phyloP scores from a whole-genome alignment of 148 eudicot species.

The Diospyros lotus region DNA sequence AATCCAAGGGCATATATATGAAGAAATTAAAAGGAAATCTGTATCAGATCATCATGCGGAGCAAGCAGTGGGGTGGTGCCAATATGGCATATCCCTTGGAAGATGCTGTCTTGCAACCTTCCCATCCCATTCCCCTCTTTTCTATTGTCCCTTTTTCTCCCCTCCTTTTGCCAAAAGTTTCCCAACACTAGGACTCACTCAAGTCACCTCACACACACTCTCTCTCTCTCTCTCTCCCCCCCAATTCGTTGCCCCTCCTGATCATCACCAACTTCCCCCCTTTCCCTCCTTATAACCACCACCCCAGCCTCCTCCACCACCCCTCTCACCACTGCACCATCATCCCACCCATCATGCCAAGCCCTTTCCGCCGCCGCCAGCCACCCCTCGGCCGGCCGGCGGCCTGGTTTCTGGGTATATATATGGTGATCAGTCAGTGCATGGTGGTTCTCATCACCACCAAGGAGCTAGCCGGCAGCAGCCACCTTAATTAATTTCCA shows the following conservation, averaged over 20 bases:
- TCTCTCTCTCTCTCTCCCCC: no score
- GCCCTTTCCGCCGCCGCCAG: background rate
- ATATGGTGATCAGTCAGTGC: background rate
- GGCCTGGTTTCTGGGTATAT: background rate
- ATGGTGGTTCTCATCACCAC: background rate
- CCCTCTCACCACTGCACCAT: conserved; percentile 20
- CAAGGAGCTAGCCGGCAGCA: background rate
- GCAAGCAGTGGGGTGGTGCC: no score
- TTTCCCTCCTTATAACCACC: background rate
- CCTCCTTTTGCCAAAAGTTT: conserved; percentile 1
- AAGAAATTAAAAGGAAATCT: no score
- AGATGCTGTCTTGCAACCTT: conserved; percentile 22
- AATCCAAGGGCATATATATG: no score
- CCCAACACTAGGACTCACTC: conserved; percentile 5
- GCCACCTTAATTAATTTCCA: background rate
- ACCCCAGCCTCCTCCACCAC: background rate
- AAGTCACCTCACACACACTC: conserved; percentile 15
- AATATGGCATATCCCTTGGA: conserved; percentile 27
- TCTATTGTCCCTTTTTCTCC: conserved; percentile 10
- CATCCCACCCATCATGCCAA: background rate
- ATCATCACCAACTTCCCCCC: no score
- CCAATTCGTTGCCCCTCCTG: no score
- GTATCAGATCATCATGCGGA: no score
- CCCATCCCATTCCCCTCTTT: conserved; percentile 1
- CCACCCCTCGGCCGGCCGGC: conserved; percentile 1